These are phyloP conservation scores for Sambucus nigra DNA, from an alignment of 129 eudicot species.

Conservation along the genomic window DNA sequence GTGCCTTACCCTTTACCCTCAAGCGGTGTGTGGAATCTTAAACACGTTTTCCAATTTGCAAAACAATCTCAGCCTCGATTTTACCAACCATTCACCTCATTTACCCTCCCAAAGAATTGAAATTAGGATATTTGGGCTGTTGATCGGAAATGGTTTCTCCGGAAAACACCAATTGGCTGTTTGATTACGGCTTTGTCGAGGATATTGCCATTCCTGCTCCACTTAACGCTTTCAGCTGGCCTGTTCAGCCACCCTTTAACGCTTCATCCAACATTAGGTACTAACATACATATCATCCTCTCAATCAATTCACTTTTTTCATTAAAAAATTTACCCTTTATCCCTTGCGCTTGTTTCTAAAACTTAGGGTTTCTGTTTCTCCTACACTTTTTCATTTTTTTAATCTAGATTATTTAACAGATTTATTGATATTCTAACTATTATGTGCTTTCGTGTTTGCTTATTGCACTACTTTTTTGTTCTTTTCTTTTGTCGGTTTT, in stretches of 20 bases:
- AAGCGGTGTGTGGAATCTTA: too few species aligned
- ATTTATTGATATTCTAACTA: background rate
- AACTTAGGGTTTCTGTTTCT: too few species aligned
- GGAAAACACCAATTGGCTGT: slow-evolving; percentile 36
- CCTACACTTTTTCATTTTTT: too few species aligned
- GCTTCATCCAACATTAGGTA: slow-evolving; percentile 29
- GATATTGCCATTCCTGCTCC: slow-evolving; percentile 25
- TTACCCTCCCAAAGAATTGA: too few species aligned
- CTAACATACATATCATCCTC: background rate
- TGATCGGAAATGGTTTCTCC: slow-evolving; percentile 25
- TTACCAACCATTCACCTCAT: too few species aligned
- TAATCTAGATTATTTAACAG: background rate
- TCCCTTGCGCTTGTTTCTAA: too few species aligned
- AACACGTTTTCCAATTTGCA: too few species aligned
- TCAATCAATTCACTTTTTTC: background rate
- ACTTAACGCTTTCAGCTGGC: slow-evolving; percentile 29
- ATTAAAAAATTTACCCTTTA: background rate
- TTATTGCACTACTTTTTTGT: too few species aligned
- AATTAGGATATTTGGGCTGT: background rate
- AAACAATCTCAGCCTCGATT: too few species aligned
- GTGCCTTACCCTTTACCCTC: too few species aligned
- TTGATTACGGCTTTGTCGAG: slow-evolving; percentile 31
- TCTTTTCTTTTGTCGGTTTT: too few species aligned
- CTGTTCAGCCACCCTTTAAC: slow-evolving; percentile 25
- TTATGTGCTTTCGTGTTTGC: too few species aligned